Conservation (phyloP, 176 grass and related monocot species). For the Aegilops sharonensis region DNA sequence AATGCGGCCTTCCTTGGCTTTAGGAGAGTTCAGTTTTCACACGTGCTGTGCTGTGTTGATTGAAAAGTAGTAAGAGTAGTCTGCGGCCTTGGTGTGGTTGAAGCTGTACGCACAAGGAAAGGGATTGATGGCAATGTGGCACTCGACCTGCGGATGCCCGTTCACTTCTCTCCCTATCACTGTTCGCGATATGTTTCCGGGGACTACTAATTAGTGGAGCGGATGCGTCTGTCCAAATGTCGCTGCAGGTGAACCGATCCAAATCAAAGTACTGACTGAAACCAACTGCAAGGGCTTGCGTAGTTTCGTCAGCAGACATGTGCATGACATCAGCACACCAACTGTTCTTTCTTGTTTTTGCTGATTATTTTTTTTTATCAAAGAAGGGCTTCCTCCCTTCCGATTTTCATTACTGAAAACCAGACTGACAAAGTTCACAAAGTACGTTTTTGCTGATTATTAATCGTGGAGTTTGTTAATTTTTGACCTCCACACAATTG, state of each 20-base stretch:
- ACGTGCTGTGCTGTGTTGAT: neutral
- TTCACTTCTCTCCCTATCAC: neutral
- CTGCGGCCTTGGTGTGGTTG: neutral
- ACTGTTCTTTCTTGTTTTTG: neutral
- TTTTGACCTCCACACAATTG: neutral
- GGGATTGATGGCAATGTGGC: slow-evolving; percentile 12
- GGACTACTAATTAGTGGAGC: neutral
- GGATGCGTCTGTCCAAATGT: neutral
- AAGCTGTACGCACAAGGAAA: neutral
- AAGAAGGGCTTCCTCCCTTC: no score
- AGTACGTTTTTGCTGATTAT: no score
- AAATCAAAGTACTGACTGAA: neutral
- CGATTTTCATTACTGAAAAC: no score
- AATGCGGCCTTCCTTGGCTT: no score
- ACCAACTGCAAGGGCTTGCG: neutral
- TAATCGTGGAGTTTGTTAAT: neutral
- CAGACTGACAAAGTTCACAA: no score
- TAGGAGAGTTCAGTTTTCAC: neutral
- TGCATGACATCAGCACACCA: slow-evolving; percentile 10
- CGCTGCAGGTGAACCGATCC: slow-evolving; percentile 22
- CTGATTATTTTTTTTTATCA: no score
- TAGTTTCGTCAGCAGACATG: neutral
- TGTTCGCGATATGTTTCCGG: neutral
- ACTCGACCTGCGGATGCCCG: neutral
- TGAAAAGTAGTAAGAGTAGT: neutral